These are phyloP conservation scores for Chaetomium globosum DNA, from an alignment of 2,329 filamentous ascomycete species.

Conservation along the genomic window DNA sequence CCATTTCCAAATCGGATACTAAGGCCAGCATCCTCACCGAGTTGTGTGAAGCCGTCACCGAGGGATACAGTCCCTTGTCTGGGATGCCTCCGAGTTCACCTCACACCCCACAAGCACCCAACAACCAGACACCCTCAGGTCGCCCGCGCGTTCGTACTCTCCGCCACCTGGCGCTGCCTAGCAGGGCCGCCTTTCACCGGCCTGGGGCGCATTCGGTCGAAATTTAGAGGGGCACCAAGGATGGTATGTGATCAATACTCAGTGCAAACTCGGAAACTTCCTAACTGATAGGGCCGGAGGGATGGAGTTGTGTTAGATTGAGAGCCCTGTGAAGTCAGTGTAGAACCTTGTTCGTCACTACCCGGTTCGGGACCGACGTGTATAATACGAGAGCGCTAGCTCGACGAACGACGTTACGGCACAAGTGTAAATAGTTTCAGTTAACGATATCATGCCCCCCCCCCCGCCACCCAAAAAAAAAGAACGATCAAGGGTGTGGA, in stretches of 20 bases:
- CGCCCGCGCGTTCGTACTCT: constrained; percentile 2
- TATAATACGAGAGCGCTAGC: not conserved
- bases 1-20: constrained; percentile 29
- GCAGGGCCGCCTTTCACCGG: not conserved
- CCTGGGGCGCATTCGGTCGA: not conserved
- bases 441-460: not conserved
- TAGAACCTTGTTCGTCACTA: not conserved
- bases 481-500: not conserved
- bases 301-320: not conserved
- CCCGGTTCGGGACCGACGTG: not conserved
- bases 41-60: constrained; percentile 34
- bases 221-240: not conserved
- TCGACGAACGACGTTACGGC: not conserved
- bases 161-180: not conserved
- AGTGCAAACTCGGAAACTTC: not conserved
- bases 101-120: not conserved
- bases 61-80: constrained; percentile 33
- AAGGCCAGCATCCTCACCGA: constrained; percentile 36
- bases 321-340: not conserved
- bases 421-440: not conserved
- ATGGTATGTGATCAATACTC: not conserved
- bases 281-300: no score
- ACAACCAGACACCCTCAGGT: constrained; percentile 6
- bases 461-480: no score
- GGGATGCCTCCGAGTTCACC: constrained; percentile 9